phyloP scores from a whole-genome alignment of 257 asterid genomes.

The Buddleja alternifolia region DNA sequence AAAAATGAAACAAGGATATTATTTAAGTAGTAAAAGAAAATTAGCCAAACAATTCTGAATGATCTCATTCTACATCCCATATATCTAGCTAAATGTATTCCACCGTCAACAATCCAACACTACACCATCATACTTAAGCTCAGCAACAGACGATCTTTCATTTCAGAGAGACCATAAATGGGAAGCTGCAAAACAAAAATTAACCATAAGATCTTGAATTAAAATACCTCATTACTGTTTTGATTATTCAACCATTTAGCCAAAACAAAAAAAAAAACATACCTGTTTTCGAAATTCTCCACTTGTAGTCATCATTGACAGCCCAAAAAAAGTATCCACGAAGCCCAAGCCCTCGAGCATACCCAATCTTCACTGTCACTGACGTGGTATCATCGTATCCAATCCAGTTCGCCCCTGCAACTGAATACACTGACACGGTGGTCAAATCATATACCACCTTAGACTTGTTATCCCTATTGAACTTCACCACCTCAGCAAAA shows the following conservation, averaged over 20 bases:
- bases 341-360: conserved; percentile 52
- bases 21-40: too few relatives aligned
- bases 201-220: neutral
- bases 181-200: conserved; percentile 45
- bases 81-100: too few relatives aligned
- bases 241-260: neutral
- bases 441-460: conserved; percentile 52
- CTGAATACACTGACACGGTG: conserved; percentile 66
- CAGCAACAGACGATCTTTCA: neutral
- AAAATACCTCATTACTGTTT: too few relatives aligned
- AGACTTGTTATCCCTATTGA: conserved; percentile 52
- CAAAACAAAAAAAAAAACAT: neutral
- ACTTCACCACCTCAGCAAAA: conserved; percentile 58
- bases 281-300: conserved; percentile 69
- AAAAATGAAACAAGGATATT: too few relatives aligned
- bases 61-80: too few relatives aligned
- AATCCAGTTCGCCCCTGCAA: conserved; percentile 65
- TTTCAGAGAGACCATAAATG: conserved; percentile 34
- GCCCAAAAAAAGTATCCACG: conserved; percentile 92
- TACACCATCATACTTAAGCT: neutral
- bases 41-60: too few relatives aligned
- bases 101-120: neutral
- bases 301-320: conserved; percentile 55
- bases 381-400: conserved; percentile 72
- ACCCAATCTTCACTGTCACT: conserved; percentile 42